Conservation (phyloP, 2,329 filamentous ascomycete genomes). For the Venturia nashicola region DNA sequence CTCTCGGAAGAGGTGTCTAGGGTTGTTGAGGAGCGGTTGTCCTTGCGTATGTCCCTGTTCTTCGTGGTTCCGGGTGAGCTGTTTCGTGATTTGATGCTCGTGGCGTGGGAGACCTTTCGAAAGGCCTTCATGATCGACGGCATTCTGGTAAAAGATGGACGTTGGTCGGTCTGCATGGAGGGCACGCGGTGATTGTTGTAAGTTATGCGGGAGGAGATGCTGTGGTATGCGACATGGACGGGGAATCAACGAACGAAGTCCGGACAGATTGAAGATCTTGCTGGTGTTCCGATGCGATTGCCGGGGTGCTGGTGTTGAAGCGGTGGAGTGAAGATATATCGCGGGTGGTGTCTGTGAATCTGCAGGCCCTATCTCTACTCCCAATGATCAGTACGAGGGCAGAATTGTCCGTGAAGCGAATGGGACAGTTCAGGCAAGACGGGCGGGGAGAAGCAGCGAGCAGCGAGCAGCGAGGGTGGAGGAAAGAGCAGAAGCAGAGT, state of each 20-base stretch:
- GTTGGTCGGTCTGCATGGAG: not conserved
- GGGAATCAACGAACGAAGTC: not conserved
- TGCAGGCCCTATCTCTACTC: not conserved
- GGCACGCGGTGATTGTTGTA: not conserved
- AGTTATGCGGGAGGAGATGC: not conserved
- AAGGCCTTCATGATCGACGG: not conserved
- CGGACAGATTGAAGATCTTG: not conserved
- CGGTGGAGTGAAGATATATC: not conserved
- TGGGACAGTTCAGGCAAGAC: not conserved
- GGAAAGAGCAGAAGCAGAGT: not conserved
- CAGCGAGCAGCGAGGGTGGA: not conserved
- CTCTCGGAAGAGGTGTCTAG: slow-evolving; percentile 6
- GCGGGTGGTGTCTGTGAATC: not conserved
- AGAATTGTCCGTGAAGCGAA: not conserved
- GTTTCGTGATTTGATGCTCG: slow-evolving; percentile 5
- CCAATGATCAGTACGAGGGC: not conserved
- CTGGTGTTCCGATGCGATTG: not conserved
- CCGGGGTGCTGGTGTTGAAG: not conserved
- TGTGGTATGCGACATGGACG: slow-evolving; percentile 1
- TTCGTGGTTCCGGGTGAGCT: not conserved
- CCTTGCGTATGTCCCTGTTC: not conserved
- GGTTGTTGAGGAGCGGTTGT: slow-evolving; percentile 7
- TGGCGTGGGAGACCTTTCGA: slow-evolving; percentile 1
- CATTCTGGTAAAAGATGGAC: slow-evolving; percentile 3
- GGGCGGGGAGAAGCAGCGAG: not conserved